Evolutionary conservation across 352 stramenopile species (phyloP).

Genomic region (Globisporangium uncinulatum): DNA sequence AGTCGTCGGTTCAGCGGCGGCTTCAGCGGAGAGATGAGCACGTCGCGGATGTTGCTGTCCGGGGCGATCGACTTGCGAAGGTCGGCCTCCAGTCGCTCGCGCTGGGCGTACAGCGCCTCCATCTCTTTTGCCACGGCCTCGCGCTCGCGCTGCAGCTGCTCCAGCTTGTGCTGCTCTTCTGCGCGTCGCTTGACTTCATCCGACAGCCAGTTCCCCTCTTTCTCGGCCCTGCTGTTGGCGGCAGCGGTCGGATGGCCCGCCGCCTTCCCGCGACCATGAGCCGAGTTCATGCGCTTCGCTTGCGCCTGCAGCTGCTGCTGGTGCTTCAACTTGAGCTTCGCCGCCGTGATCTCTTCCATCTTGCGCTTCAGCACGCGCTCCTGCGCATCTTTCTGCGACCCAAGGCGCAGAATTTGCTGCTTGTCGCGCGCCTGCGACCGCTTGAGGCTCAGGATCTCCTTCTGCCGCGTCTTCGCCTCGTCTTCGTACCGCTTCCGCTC

Average conservation of each 20-base stretch:
- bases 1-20: constrained; percentile 32
- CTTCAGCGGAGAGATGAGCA: constrained; percentile 73
- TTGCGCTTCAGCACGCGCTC: constrained; percentile 84
- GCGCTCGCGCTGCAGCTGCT: constrained; percentile 76
- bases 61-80: constrained; percentile 56
- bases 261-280: constrained; percentile 42
- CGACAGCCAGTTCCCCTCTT: constrained; percentile 76
- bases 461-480: constrained; percentile 66
- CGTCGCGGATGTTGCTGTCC: constrained; percentile 67
- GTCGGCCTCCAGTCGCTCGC: constrained; percentile 65
- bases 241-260: constrained; percentile 6
- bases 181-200: constrained; percentile 79
- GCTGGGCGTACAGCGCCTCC: constrained; percentile 69
- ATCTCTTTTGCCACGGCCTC: constrained; percentile 76
- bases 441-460: constrained; percentile 80
- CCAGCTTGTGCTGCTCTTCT: constrained; percentile 79
- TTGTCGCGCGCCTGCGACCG: constrained; percentile 78
- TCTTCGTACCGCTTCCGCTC: constrained; percentile 83
- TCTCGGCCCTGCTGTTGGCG: constrained; percentile 25
- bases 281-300: constrained; percentile 56
- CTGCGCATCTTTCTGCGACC: constrained; percentile 78
- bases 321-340: constrained; percentile 79
- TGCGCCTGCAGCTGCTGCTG: constrained; percentile 74
- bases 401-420: constrained; percentile 76
- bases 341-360: constrained; percentile 80